Evolutionary conservation across 2,329 filamentous ascomycete species (phyloP).

Genomic region (Mollisia scopiformis): DNA sequence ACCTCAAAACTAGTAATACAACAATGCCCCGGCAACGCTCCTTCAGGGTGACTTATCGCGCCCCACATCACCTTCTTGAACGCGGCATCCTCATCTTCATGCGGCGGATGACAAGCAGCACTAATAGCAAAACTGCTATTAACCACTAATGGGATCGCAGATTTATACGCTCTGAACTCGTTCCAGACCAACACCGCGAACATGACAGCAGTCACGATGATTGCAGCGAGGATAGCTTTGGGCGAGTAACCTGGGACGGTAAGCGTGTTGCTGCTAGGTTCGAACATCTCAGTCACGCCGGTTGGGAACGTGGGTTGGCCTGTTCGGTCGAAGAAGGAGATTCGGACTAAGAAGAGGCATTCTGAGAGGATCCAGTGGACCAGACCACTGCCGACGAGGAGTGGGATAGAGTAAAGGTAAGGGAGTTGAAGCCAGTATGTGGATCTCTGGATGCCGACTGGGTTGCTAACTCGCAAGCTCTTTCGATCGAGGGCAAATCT

Average conservation of each 20-base stretch:
- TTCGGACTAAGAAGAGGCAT: slow-evolving; percentile 37
- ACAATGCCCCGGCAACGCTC: not conserved
- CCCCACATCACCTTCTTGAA: not conserved
- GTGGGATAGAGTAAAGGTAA: slow-evolving; percentile 38
- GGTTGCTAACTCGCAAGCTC: slow-evolving; percentile 37
- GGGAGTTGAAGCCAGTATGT: slow-evolving; percentile 42
- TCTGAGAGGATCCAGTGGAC: slow-evolving; percentile 45
- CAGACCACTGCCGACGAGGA: slow-evolving; percentile 32
- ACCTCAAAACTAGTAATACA: not conserved
- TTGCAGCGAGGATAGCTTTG: not conserved
- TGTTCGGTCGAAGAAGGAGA: slow-evolving; percentile 19
- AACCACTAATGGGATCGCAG: slow-evolving; percentile 7
- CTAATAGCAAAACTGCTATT: slow-evolving; percentile 11
- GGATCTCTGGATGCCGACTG: slow-evolving; percentile 33
- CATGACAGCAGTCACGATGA: not conserved
- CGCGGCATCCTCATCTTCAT: not conserved
- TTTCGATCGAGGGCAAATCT: slow-evolving; percentile 35
- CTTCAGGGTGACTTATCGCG: not conserved
- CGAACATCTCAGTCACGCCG: not conserved
- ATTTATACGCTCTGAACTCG: slow-evolving; percentile 2
- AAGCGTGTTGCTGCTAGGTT: not conserved
- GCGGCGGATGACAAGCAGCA: slow-evolving; percentile 11
- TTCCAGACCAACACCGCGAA: not conserved
- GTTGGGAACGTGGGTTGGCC: not conserved
- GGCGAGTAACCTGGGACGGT: not conserved